These are phyloP conservation scores for Bothriochloa decipiens DNA, from an alignment of 176 grass and related monocot genomes.

Conservation along the genomic window DNA sequence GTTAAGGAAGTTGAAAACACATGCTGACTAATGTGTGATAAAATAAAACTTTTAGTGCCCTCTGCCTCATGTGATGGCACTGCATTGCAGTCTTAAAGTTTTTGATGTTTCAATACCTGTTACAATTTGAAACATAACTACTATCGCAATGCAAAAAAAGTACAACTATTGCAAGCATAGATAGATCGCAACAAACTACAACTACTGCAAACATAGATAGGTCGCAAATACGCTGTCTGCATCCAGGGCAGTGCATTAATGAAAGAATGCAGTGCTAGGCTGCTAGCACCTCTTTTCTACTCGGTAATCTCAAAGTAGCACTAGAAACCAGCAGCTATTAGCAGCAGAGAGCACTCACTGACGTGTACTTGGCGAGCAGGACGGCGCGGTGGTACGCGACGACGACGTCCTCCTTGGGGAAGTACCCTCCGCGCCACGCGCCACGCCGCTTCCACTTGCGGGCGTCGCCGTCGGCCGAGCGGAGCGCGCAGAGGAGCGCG, in stretches of 20 bases:
- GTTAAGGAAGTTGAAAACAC: neutral
- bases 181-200: neutral
- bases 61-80: neutral
- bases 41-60: neutral
- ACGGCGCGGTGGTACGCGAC: constrained; percentile 92
- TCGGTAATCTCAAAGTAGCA: neutral
- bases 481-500: constrained; percentile 74
- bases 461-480: constrained; percentile 60
- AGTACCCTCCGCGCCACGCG: constrained; percentile 88
- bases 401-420: constrained; percentile 69
- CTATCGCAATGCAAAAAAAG: neutral
- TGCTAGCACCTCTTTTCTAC: neutral
- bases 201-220: neutral
- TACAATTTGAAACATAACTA: neutral
- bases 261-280: neutral
- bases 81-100: neutral
- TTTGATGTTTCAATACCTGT: neutral
- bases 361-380: constrained; percentile 89
- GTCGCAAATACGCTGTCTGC: neutral
- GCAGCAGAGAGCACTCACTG: constrained; percentile 43
- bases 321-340: neutral
- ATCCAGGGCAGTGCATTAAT: neutral
- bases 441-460: constrained; percentile 91
- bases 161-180: neutral
- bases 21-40: neutral